These are phyloP conservation scores for Themeda triandra DNA, from an alignment of 176 grass and related monocot species.

Conservation along the genomic window DNA sequence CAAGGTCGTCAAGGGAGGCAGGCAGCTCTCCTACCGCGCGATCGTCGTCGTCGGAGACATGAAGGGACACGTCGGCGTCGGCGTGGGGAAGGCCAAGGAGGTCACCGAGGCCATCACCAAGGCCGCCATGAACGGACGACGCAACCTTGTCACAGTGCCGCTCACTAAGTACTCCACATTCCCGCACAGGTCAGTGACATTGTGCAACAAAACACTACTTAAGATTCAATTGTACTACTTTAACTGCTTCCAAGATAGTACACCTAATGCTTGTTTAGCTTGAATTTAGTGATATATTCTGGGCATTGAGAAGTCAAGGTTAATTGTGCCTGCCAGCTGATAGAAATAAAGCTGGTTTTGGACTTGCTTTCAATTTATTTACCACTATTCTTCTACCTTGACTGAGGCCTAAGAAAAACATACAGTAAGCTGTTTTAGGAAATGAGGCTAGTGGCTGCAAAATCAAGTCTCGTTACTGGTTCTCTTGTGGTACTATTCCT, in stretches of 20 bases:
- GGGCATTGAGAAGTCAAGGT: neutral
- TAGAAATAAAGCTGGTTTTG: neutral
- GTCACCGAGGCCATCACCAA: conserved; percentile 78
- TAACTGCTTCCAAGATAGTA: neutral
- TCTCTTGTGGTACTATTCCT: neutral
- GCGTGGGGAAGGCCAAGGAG: conserved; percentile 90
- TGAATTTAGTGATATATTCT: neutral
- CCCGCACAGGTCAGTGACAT: conserved; percentile 70
- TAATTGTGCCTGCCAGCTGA: neutral
- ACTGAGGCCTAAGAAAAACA: neutral
- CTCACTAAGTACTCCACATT: conserved; percentile 87
- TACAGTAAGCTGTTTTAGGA: neutral
- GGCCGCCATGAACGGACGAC: conserved; percentile 62
- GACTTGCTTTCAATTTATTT: neutral
- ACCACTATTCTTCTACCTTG: neutral
- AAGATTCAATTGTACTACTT: neutral
- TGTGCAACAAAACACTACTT: neutral
- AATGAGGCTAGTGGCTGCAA: neutral
- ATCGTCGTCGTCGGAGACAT: conserved; percentile 83
- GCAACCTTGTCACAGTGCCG: conserved; percentile 81
- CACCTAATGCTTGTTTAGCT: neutral
- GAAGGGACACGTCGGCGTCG: conserved; percentile 75
- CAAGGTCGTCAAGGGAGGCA: conserved; percentile 88
- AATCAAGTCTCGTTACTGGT: neutral
- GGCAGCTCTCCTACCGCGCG: conserved; percentile 76